phyloP scores from a whole-genome alignment of 1,284 basidiomycete species.

The Cutaneotrichosporon sp. region DNA sequence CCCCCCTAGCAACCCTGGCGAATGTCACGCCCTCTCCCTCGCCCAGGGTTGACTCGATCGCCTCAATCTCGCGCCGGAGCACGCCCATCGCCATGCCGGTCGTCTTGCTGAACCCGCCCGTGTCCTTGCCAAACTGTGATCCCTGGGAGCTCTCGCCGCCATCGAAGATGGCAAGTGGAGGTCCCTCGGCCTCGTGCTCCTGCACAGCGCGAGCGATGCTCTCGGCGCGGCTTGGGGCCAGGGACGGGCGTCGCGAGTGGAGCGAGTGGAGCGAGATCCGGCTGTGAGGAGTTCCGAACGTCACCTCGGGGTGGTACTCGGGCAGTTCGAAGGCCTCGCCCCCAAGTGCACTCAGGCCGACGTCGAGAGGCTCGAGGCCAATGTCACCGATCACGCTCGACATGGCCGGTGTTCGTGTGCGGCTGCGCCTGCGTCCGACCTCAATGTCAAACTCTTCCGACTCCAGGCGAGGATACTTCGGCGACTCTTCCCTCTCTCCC shows the following conservation, averaged over 20 bases:
- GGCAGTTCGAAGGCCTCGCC: slow-evolving; percentile 13
- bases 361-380: background rate
- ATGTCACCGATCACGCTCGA: background rate
- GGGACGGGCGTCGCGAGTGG: slow-evolving; percentile 1
- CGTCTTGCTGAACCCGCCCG: slow-evolving; percentile 74
- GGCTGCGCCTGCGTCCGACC: slow-evolving; percentile 16
- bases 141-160: slow-evolving; percentile 50
- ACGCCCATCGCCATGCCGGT: slow-evolving; percentile 83
- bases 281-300: slow-evolving; percentile 17
- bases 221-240: slow-evolving; percentile 36
- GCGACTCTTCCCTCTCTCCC: slow-evolving; percentile 15
- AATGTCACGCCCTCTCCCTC: slow-evolving; percentile 60
- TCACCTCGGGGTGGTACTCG: slow-evolving; percentile 22
- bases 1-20: slow-evolving; percentile 57
- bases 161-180: slow-evolving; percentile 82
- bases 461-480: slow-evolving; percentile 1
- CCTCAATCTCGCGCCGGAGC: slow-evolving; percentile 70
- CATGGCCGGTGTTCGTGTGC: background rate
- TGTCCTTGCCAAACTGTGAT: background rate
- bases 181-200: slow-evolving; percentile 52
- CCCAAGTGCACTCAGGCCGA: background rate
- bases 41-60: slow-evolving; percentile 28
- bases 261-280: too few relatives aligned
- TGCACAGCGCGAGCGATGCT: slow-evolving; percentile 7
- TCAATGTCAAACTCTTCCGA: slow-evolving; percentile 24